phyloP scores from a whole-genome alignment of 2,329 filamentous ascomycete species.

The Coniochaeta hoffmannii region DNA sequence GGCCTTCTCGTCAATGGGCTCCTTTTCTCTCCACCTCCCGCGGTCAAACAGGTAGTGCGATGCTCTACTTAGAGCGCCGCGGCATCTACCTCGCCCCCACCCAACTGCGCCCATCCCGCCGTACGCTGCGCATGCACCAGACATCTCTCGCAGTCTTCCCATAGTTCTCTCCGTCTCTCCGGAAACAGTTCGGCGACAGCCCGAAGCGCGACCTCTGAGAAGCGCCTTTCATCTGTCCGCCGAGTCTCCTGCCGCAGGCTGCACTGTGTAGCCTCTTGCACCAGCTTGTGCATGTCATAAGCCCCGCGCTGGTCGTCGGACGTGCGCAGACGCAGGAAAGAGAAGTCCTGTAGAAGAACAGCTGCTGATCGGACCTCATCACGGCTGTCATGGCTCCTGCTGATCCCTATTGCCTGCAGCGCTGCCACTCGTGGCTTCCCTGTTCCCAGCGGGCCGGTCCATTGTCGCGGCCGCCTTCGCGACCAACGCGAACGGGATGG shows the following conservation, averaged over 20 bases:
- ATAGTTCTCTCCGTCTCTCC: constrained; percentile 13
- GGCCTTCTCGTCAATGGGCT: neutral
- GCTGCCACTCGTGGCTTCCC: neutral
- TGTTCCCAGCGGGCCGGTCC: neutral
- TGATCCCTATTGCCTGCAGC: neutral
- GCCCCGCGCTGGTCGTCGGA: neutral
- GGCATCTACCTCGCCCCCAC: constrained; percentile 9
- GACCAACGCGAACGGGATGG: constrained; percentile 21
- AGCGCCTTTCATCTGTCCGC: constrained; percentile 11
- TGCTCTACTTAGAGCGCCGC: constrained; percentile 7
- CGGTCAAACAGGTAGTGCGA: constrained; percentile 15
- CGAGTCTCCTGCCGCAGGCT: constrained; percentile 4
- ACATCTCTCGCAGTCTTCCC: constrained; percentile 14
- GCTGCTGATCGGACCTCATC: constrained; percentile 10
- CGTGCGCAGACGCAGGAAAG: constrained; percentile 18
- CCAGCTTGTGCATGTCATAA: constrained; percentile 25
- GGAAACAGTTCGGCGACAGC: constrained; percentile 14
- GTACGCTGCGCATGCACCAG: constrained; percentile 19
- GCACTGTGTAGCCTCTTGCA: constrained; percentile 19
- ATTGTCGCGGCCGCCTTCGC: constrained; percentile 8
- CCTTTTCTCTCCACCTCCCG: constrained; percentile 16
- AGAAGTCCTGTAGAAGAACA: constrained; percentile 23
- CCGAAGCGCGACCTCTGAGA: constrained; percentile 14
- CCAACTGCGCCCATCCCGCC: constrained; percentile 15
- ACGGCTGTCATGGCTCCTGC: neutral